Base-by-base conservation (phyloP, 345 rosid species). In the Gossypium anomalum region DNA sequence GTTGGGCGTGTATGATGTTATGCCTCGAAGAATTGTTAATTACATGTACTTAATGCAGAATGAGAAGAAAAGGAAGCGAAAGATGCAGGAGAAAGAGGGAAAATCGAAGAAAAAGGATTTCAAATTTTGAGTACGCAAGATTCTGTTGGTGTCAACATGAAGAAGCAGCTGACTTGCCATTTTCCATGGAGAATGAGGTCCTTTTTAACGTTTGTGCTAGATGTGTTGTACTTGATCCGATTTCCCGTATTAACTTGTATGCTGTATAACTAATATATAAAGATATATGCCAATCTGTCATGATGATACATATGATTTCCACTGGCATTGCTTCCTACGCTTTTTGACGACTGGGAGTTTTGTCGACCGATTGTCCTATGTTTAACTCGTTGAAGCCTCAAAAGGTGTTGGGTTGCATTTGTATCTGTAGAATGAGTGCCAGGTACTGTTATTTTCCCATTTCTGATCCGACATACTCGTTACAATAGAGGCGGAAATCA, bases 61-160 rank as follows among this genome's bases (percentile, higher is more conserved):
- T 59, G 92, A 89, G 83, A 93, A 92, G 87, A 95, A 91, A 81
- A 83, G 98, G 85, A 95, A 93, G 85, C 94, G 96, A 0, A 88
- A 92, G 81, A 86, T 86, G 93, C 94, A 88, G 65, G 98, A 95
- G 6, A 95, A 95, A 79, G 99, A 95, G 0, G 97, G 97, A 55
- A 95, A 95, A 82, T 89, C 94, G 0, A 95, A 95, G 93, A 95
- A 90, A 44, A 90, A 91, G 76, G 98, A 93, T 81, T 95, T 93
- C 86, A 93, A 93, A 79, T 92, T 93, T 60, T 92, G 80, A 80
- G 73, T 53, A 66, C 9, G 14, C 20, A 11, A 71, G 72, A 25
- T 22, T 57, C 25, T 43, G 3, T 10, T 69, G 15, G 45, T 51
- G 57, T 49, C 9, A 52, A n/a, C 34, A 13, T 52, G 60, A 51